Evolutionary conservation across 2,329 filamentous ascomycete genomes (phyloP), one percentile per base, ranked within the genome.

Genomic region (Tolypocladium paradoxum): DNA sequence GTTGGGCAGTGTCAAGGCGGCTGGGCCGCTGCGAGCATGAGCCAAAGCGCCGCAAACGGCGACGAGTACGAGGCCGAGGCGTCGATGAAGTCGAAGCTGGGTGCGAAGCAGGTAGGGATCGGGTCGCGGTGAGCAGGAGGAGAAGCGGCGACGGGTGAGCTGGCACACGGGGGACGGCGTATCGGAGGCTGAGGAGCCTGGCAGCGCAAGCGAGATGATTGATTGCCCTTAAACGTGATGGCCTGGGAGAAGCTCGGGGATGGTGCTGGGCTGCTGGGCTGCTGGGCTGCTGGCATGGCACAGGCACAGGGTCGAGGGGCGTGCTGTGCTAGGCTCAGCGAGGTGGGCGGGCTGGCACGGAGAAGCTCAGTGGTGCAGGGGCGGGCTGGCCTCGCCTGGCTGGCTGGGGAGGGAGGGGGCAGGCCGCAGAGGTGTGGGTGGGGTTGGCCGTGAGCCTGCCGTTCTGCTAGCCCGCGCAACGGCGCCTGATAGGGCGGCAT

Each of bases 191-290:
- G 70, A 73, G 67, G 67, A 66, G 65, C 66, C 65, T 68, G 68
- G 69, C 69, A 69, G 68, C 68, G 68, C 72, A 76, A 77, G 74
- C 74, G 75, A 77, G 65, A 77, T 77, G 74, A 75, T 71, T 77
- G 74, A 75, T 71, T 72, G 68, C 69, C 69, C 68, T 67, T 51
- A 70, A 56, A 68, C 66, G 69, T 69, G 68, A 68, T 70, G 65
- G 68, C 64, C 55, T 60, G 65, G 61, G 62, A 62, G 64, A 60
- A 57, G 67, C 62, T 65, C 62, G 60, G 61, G 64, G 62, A 58
- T 61, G 56, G 57, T 61, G 56, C 59, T 57, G 62, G n/a, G n/a
- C n/a, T 60, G 61, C 61, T 58, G 57, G 53, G 56, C 57, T 51
- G 54, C 55, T 58, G 52, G n/a, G n/a, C n/a, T n/a, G n/a, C n/a